phyloP scores from a whole-genome alignment of 1,139 yeast species.

The Pneumocystis oryctolagi region DNA sequence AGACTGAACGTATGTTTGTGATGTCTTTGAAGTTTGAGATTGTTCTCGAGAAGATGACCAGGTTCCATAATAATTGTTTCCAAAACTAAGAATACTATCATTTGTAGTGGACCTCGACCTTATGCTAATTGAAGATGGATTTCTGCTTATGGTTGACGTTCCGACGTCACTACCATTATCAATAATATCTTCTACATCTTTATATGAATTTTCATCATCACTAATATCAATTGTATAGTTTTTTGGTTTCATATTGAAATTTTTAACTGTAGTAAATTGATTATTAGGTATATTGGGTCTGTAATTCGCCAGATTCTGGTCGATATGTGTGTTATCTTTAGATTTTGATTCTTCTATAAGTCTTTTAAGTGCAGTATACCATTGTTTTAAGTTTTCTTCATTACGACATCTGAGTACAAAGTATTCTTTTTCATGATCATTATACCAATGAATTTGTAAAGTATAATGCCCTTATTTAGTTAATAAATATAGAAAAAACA shows the following conservation, averaged over 20 bases:
- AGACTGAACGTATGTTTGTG: not conserved
- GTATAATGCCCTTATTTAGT: slow-evolving; percentile 11
- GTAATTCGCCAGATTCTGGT: slow-evolving; percentile 1
- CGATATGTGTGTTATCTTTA: not conserved
- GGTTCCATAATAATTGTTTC: not conserved
- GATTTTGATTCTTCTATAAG: slow-evolving; percentile 10
- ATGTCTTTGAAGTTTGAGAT: not conserved
- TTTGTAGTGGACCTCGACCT: slow-evolving; percentile 8
- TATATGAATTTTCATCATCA: slow-evolving; percentile 7
- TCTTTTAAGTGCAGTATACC: slow-evolving; percentile 16
- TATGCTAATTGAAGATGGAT: slow-evolving; percentile 5
- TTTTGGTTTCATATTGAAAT: slow-evolving; percentile 1
- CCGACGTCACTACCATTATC: slow-evolving; percentile 6
- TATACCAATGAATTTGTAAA: slow-evolving; percentile 15
- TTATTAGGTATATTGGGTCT: slow-evolving; percentile 4
- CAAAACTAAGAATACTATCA: slow-evolving; percentile 6
- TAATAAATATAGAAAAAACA: not conserved
- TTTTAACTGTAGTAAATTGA: slow-evolving; percentile 5
- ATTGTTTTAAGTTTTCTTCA: slow-evolving; percentile 17
- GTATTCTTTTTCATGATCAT: slow-evolving; percentile 15
- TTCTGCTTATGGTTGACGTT: slow-evolving; percentile 7
- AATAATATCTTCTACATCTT: slow-evolving; percentile 5
- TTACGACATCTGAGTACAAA: slow-evolving; percentile 17
- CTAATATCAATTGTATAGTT: slow-evolving; percentile 2
- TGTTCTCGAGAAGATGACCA: not conserved